phyloP scores from a whole-genome alignment of 331 rosid species.

The Acacia concinna region DNA sequence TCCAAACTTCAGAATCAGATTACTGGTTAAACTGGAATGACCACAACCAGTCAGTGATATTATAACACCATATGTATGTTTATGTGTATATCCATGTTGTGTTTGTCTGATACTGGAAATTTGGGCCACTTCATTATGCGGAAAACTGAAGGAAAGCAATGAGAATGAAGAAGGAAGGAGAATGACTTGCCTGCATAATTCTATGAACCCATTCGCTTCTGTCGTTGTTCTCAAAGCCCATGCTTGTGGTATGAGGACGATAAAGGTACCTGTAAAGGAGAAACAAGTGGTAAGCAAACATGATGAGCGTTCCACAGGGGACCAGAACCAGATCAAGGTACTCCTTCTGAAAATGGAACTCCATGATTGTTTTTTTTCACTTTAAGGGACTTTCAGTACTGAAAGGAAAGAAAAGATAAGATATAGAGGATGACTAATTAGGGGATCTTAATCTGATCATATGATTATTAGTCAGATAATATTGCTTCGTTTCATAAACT shows the following conservation, averaged over 20 bases:
- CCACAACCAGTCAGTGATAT: not conserved
- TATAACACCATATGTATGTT: not conserved
- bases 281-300: constrained; percentile 62
- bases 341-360: constrained; percentile 49
- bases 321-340: constrained; percentile 69
- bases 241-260: constrained; percentile 59
- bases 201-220: constrained; percentile 62
- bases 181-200: constrained; percentile 54
- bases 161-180: not conserved
- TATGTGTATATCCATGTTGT: not conserved
- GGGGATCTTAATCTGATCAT: no score
- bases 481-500: not conserved
- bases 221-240: constrained; percentile 74
- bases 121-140: not conserved
- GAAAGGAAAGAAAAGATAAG: not conserved
- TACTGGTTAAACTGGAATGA: no score
- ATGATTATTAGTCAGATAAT: not conserved
- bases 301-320: constrained; percentile 53
- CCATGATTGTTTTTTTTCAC: constrained; percentile 27
- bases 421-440: not conserved
- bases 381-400: not conserved
- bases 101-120: not conserved
- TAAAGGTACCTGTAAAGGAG: constrained; percentile 60
- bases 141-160: not conserved
- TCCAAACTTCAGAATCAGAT: no score